These are phyloP conservation scores for Boletus rex-veris DNA, from an alignment of 768 basidiomycete genomes.

Conservation along the genomic window DNA sequence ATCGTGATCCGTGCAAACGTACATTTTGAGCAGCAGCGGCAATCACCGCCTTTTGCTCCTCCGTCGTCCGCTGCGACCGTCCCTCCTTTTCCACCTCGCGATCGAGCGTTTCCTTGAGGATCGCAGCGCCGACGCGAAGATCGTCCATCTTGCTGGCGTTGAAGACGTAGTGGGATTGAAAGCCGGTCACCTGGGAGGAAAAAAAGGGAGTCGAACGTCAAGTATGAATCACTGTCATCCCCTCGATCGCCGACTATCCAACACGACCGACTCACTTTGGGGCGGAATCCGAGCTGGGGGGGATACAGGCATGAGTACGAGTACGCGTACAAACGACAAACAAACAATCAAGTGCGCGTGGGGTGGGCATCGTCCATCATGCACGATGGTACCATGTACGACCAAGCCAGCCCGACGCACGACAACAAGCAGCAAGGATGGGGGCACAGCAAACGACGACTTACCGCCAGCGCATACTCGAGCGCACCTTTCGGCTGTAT, in stretches of 20 bases:
- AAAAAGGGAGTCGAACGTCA: too few species aligned
- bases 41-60: constrained; percentile 56
- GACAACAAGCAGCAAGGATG: too few species aligned
- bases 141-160: constrained; percentile 49
- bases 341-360: too few species aligned
- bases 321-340: too few species aligned
- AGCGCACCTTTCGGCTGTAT: constrained; percentile 69
- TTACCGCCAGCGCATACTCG: constrained; percentile 72
- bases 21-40: constrained; percentile 58
- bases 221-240: background rate
- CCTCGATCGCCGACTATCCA: background rate
- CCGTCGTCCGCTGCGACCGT: constrained; percentile 44
- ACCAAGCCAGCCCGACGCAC: too few species aligned
- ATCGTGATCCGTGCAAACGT: background rate
- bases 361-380: too few species aligned
- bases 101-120: constrained; percentile 61
- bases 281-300: constrained; percentile 65
- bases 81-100: constrained; percentile 48
- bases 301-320: background rate
- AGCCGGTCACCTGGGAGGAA: constrained; percentile 52
- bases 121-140: constrained; percentile 58
- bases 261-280: constrained; percentile 47
- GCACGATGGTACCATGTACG: too few species aligned
- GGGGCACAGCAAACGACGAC: background rate
- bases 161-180: constrained; percentile 73